phyloP scores from a whole-genome alignment of 2,329 filamentous ascomycete species.

The Aspergillus tubingensis region DNA sequence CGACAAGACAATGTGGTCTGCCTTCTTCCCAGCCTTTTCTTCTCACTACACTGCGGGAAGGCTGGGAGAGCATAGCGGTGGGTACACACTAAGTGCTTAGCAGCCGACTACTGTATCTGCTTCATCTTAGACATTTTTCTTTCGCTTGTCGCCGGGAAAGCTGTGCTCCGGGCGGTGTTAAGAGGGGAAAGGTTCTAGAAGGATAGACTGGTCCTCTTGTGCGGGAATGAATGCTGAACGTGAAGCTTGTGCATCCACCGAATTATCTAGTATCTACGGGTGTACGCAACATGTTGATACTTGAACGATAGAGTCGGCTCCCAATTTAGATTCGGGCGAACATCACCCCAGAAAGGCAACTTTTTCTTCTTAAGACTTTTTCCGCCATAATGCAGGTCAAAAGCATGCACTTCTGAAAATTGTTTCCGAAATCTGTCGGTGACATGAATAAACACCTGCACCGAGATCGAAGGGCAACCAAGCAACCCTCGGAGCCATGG shows the following conservation, averaged over 20 bases:
- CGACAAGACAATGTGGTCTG: conserved; percentile 4
- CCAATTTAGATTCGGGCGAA: neutral
- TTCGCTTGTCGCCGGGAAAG: neutral
- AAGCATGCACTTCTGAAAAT: neutral
- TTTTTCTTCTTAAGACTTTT: neutral
- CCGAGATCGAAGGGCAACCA: neutral
- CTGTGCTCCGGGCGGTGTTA: neutral
- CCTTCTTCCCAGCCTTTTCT: conserved; percentile 2
- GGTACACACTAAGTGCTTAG: neutral
- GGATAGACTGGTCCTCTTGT: neutral
- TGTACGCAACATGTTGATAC: neutral
- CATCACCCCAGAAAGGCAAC: neutral
- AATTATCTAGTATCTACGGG: neutral
- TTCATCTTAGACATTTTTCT: neutral
- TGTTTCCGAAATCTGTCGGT: neutral
- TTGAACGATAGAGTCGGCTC: neutral
- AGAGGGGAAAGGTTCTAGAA: neutral
- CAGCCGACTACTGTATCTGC: neutral
- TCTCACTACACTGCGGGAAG: neutral
- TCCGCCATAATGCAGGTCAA: neutral
- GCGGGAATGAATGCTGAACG: neutral
- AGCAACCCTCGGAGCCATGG: neutral
- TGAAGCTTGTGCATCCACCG: neutral
- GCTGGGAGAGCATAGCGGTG: neutral
- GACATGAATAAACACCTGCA: neutral